Evolutionary conservation across 371 early-diverging fungal genomes (phyloP), one percentile per base, ranked within the genome.

Genomic region (Haplosporangium sp.): DNA sequence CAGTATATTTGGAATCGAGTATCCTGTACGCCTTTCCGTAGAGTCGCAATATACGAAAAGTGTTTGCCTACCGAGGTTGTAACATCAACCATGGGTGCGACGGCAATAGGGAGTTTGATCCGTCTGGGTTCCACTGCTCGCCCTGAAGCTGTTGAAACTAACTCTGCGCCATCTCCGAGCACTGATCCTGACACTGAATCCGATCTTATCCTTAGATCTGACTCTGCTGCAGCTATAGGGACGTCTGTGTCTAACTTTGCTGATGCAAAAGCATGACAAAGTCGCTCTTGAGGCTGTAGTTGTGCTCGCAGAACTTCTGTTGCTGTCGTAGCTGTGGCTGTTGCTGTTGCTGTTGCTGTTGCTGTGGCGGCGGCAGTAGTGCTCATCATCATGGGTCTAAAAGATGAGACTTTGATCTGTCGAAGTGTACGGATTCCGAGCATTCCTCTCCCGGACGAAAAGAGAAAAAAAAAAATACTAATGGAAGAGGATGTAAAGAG

Each of bases 41-140:
- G 13, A 12, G 36, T 40, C 46, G 46, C 1, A 29, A 29, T 29
- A 29, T 29, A 4, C 16, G 2, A 13, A 36, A 59, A 21, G 59
- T 16, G 38, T 29, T 37, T 10, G 0, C 75, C 76, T 85, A 85
- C 90, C 13, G 91, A 88, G 8, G 89, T 88, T 12, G 93, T 90
- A 14, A 94, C 91, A 66, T 93, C 92, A 5, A 93, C 84, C 94
- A 94, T 94, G 10, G 94, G 94, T 8, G 94, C 94, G 10, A 94
- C 92, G 62, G 90, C 87, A 36, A 91, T 88, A 7, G 87, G 84
- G 21, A 73, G 63, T 6, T 53, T 20, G 50, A 87, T 56, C 48
- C 86, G 81, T 12, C 79, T 54, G 9, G 79, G 79, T 21, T 53
- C 55, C 7, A 77, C 67, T 36, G 68, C 57, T 1, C 79, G 56